These are phyloP conservation scores for Posidonia australis DNA, from an alignment of 106 monocot genomes.

Conservation along the genomic window DNA sequence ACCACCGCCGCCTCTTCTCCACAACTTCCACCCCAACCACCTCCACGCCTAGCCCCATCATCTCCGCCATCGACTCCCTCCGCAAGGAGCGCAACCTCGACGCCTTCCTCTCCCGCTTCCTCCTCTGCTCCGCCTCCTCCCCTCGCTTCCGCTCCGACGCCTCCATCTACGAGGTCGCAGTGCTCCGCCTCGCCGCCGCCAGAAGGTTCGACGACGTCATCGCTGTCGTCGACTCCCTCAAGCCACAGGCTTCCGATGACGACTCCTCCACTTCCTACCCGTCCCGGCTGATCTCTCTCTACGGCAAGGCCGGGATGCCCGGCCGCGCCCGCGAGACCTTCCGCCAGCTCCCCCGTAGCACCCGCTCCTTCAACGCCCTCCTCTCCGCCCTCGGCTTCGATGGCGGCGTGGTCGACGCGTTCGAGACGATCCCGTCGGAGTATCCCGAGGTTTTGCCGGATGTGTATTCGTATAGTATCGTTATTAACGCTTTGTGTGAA, in stretches of 20 bases:
- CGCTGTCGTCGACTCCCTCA: slow-evolving; percentile 39
- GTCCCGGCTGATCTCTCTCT: slow-evolving; percentile 40
- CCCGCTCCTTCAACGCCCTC: slow-evolving; percentile 51
- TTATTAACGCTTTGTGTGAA: slow-evolving; percentile 27
- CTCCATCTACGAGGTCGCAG: slow-evolving; percentile 32
- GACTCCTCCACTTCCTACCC: slow-evolving; percentile 33
- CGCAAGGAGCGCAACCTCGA: slow-evolving; percentile 29
- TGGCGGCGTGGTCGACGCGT: slow-evolving; percentile 12
- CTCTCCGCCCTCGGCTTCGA: slow-evolving; percentile 28
- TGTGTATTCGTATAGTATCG: slow-evolving; percentile 41
- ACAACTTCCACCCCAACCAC: not conserved
- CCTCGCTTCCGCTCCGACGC: slow-evolving; percentile 28
- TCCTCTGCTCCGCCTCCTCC: slow-evolving; percentile 11
- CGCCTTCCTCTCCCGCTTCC: slow-evolving; percentile 34
- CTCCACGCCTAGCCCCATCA: not conserved
- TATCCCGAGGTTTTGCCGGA: slow-evolving; percentile 24
- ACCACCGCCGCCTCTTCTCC: not conserved
- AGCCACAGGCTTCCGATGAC: slow-evolving; percentile 26
- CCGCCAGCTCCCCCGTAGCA: slow-evolving; percentile 24
- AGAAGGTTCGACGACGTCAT: slow-evolving; percentile 33
- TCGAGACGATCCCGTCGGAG: slow-evolving; percentile 17
- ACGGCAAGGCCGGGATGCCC: slow-evolving; percentile 36
- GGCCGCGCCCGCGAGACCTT: slow-evolving; percentile 23
- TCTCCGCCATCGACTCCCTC: slow-evolving; percentile 6
- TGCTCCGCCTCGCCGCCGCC: slow-evolving; percentile 29